Percentiles rank a stretch among this genome's conserved stretches.
phyloP scores from a whole-genome alignment of 164 flowering plant species.

The Piper longum region DNA sequence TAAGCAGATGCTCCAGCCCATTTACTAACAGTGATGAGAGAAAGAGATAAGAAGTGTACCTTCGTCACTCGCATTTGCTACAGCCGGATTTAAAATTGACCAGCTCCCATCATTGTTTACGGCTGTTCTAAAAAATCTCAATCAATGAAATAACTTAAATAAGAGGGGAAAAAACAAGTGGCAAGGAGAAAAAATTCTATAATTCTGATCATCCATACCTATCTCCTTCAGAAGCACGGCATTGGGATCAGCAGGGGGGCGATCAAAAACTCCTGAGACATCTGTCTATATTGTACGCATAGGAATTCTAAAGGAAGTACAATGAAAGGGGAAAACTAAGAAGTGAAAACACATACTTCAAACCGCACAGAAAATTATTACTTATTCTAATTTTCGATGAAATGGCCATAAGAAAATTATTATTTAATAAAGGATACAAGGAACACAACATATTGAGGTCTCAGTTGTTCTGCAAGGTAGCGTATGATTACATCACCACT shows the following conservation, averaged over 20 bases:
- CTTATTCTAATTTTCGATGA: not conserved
- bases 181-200: not conserved
- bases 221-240: conserved; percentile 78
- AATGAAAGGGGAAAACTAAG: not conserved
- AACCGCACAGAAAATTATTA: not conserved
- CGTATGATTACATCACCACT: conserved; percentile 97
- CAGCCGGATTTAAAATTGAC: conserved; percentile 56
- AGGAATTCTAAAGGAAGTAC: conserved; percentile 15
- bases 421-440: conserved; percentile 55
- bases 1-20: too few species aligned
- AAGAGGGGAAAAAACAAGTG: not conserved
- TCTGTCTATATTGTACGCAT: conserved; percentile 57
- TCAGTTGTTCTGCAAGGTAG: conserved; percentile 60
- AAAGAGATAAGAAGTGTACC: conserved; percentile 19
- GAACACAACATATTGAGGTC: conserved; percentile 85
- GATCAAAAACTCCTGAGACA: conserved; percentile 87
- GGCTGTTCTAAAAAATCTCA: conserved; percentile 41
- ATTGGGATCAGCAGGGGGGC: conserved; percentile 71
- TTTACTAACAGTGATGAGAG: not conserved
- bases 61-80: conserved; percentile 30
- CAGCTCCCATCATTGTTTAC: conserved; percentile 78
- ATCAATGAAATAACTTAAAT: not conserved
- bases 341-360: not conserved
- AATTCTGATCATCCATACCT: conserved; percentile 28
- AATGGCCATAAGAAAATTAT: too few species aligned